phyloP scores from a whole-genome alignment of 2,329 filamentous ascomycete species.

The Aspergillus tamarii region DNA sequence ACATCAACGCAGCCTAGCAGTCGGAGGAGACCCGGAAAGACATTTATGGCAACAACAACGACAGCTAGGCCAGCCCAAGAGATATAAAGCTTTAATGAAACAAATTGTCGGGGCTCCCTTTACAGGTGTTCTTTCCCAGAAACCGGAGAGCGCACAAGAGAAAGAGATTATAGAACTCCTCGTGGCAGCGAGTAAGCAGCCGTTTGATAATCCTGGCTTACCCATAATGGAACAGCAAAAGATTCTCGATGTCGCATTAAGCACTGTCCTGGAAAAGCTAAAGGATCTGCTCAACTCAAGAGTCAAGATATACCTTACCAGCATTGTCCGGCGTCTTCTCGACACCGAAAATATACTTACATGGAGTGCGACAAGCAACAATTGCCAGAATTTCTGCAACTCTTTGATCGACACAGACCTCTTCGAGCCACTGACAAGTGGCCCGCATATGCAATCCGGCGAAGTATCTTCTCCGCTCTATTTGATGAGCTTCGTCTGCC shows the following conservation, averaged over 20 bases:
- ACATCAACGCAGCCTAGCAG: conserved; percentile 1
- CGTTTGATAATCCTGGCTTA: conserved; percentile 6
- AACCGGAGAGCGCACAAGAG: conserved; percentile 25
- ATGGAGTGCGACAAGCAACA: conserved; percentile 41
- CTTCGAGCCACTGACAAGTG: conserved; percentile 35
- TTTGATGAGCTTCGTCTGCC: conserved; percentile 47
- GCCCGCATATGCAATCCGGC: neutral
- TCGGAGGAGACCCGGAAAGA: conserved; percentile 4
- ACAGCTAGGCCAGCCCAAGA: conserved; percentile 25
- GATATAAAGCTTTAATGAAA: conserved; percentile 46
- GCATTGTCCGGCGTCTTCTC: conserved; percentile 34
- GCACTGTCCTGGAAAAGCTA: conserved; percentile 20
- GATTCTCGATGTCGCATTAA: neutral
- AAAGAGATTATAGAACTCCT: conserved; percentile 26
- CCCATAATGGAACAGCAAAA: neutral
- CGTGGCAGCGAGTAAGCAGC: conserved; percentile 2
- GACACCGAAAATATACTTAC: conserved; percentile 29
- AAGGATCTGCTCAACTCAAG: conserved; percentile 26
- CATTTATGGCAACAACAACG: conserved; percentile 19
- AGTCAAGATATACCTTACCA: conserved; percentile 34
- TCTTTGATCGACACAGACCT: conserved; percentile 35
- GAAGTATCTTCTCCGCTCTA: conserved; percentile 32
- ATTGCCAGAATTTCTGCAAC: conserved; percentile 46
- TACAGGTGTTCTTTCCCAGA: conserved; percentile 28
- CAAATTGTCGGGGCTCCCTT: conserved; percentile 46